Evolutionary conservation across 306 rosid genomes (phyloP).

Genomic region (Cicer pinnatifidum): DNA sequence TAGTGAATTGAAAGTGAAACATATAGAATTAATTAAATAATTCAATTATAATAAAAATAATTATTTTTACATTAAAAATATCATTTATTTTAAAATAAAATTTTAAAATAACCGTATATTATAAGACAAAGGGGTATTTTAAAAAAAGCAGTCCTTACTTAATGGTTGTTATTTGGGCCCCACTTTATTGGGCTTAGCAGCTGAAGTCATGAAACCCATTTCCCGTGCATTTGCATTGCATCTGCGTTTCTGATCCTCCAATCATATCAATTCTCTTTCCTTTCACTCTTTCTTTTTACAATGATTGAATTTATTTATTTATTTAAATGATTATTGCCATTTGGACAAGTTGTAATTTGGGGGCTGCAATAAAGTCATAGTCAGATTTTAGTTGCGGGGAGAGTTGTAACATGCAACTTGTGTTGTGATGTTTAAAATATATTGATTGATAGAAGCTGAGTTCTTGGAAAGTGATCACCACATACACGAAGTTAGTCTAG

Average conservation of each 20-base stretch:
- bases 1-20: too few species aligned
- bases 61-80: too few species aligned
- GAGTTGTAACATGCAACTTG: constrained; percentile 37
- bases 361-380: background rate
- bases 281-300: background rate
- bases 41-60: too few species aligned
- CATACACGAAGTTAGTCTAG: background rate
- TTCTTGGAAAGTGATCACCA: constrained; percentile 28
- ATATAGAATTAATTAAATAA: too few species aligned
- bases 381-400: constrained; percentile 40
- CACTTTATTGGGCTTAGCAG: constrained; percentile 43
- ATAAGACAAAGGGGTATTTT: too few species aligned
- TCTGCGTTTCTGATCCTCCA: constrained; percentile 18
- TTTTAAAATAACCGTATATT: too few species aligned
- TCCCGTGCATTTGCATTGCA: constrained; percentile 3
- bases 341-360: constrained; percentile 37
- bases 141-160: background rate
- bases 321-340: background rate
- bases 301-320: background rate
- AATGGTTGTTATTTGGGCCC: constrained; percentile 22
- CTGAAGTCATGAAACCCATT: constrained; percentile 21
- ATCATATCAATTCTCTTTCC: constrained; percentile 11
- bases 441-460: constrained; percentile 1
- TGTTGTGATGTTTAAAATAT: constrained; percentile 22
- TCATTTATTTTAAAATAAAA: too few species aligned